A percentile compares a stretch with the other conserved stretches of the same genome.
phyloP scores from a whole-genome alignment of 1,284 basidiomycete genomes.

The Ceratorhiza oryzae-sativae region DNA sequence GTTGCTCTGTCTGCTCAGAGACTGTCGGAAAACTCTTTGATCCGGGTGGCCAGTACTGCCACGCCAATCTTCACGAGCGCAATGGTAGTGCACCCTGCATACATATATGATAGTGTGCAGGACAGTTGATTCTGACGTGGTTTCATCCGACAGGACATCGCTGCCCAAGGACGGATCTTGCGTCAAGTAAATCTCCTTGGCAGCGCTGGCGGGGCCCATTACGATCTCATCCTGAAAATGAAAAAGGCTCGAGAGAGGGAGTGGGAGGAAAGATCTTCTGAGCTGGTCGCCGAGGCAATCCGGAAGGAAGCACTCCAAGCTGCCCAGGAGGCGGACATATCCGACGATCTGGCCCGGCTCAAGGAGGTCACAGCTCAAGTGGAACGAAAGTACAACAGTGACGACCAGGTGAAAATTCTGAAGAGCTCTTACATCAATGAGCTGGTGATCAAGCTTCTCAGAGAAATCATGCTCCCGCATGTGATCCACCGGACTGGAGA shows the following conservation, averaged over 20 bases:
- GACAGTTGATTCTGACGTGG: no score
- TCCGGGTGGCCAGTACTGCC: no score
- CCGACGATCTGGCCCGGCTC: no score
- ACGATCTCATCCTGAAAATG: background rate
- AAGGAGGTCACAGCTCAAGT: background rate
- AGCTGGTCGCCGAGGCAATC: background rate
- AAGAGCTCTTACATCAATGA: background rate
- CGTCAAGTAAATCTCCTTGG: constrained; percentile 40
- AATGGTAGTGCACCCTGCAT: no score
- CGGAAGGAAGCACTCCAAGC: background rate
- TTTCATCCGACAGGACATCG: background rate
- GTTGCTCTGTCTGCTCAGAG: no score
- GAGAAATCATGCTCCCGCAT: background rate
- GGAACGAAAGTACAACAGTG: background rate
- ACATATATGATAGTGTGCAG: no score
- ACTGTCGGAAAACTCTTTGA: no score
- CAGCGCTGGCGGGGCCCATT: constrained; percentile 45
- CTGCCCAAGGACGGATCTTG: background rate
- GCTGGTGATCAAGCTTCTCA: background rate
- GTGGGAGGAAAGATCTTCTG: background rate
- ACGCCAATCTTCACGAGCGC: no score
- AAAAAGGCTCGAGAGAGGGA: background rate
- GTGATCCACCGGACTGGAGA: constrained; percentile 3
- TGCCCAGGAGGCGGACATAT: background rate
- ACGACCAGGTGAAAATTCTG: constrained; percentile 18